These are phyloP conservation scores for Penicillium sp. DNA, from an alignment of 2,329 filamentous ascomycete species.

Conservation along the genomic window DNA sequence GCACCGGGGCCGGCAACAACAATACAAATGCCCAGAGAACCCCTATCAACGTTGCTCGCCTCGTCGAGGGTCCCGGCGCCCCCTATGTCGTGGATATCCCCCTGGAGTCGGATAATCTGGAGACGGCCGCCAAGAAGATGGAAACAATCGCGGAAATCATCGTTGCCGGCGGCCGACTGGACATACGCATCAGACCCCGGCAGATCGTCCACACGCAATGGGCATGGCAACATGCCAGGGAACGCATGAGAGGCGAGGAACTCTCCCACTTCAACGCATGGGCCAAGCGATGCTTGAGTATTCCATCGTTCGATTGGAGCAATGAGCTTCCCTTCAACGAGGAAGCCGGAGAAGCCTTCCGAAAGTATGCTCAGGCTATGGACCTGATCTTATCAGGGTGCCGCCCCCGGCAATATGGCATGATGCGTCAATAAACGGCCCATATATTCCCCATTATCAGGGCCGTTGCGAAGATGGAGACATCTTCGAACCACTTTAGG, in stretches of 20 bases:
- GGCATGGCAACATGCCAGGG: not conserved
- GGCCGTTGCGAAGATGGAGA: too few relatives aligned
- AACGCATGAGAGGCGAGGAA: not conserved
- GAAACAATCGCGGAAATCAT: not conserved
- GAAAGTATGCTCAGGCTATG: too few relatives aligned
- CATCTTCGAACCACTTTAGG: too few relatives aligned
- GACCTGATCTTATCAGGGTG: too few relatives aligned
- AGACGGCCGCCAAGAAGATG: not conserved
- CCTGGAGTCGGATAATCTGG: not conserved
- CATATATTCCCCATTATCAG: too few relatives aligned
- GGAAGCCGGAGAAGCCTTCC: too few relatives aligned
- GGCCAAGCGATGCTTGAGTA: not conserved
- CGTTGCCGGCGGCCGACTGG: not conserved
- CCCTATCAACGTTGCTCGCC: too few relatives aligned
- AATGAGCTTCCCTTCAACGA: too few relatives aligned
- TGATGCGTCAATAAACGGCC: slow-evolving; percentile 27
- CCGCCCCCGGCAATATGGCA: slow-evolving; percentile 15
- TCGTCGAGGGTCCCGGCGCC: not conserved
- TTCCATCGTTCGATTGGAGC: not conserved
- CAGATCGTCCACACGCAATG: not conserved
- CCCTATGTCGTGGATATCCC: not conserved
- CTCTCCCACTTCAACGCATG: not conserved
- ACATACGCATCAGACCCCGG: not conserved
- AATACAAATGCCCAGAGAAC: too few relatives aligned
- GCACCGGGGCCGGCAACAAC: too few relatives aligned